Base-by-base conservation (phyloP, 306 rosid species). In the Adenanthera pavonina region DNA sequence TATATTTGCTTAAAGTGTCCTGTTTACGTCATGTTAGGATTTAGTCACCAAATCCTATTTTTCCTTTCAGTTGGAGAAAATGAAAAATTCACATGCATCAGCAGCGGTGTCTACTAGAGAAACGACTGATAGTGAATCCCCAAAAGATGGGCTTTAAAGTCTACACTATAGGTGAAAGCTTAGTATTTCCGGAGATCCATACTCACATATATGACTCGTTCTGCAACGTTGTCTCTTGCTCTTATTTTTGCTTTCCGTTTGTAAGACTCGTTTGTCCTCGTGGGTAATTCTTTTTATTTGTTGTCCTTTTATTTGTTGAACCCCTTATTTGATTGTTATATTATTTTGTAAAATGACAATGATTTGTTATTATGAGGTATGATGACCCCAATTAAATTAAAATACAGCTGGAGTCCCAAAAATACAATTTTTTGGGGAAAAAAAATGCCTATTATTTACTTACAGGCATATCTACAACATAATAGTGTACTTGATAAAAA, bases 21-120 rank as follows among this genome's bases (percentile, higher is more conserved):
- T 59, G 53, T 46, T 74, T 54, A 35, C n/a, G 36, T 66, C 57
- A 30, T 61, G n/a, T 66, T 59, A 43, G 53, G 77, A 52, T 84
- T 19, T 38, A 33, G 35, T 74, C 47, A 65, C 72, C 12, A 62
- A 62, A 65, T 56, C 70, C 33, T 48, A 41, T 85, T 25, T 54
- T 75, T 66, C 75, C 53, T 75, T 84, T 74, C 91, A 94, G 98
- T 80, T 92, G 75, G 97, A 92, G 82, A 94, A 88, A 81, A 79
- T 89, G 71, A 91, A 88, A 86, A 82, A 65, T 70, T 85, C 89
- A 0, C 86, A 85, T 19, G 76, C 84, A 53, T 67, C 60, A 64
- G 82, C 87, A 47, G 30, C 72, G 17, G 43, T 80, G 66, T 84
- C 94, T 14, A 81, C 86, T 9, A 89, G 90, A 84, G 97, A 92